Base-by-base conservation (phyloP, 352 stramenopile species). In the Pelagophyceae sp. region DNA sequence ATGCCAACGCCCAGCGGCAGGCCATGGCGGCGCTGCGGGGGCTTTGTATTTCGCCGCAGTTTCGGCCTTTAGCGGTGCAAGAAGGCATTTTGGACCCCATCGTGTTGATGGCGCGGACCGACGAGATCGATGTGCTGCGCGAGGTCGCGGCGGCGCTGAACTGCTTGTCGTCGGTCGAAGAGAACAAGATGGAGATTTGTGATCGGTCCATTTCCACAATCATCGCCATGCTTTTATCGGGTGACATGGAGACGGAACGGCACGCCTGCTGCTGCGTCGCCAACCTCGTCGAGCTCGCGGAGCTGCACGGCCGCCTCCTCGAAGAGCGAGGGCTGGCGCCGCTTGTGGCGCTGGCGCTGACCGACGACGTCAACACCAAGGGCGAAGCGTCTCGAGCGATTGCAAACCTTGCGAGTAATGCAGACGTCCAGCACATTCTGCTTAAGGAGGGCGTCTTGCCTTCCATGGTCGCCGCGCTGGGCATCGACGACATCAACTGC, bases 181-280 rank as follows among this genome's bases (percentile, higher is more conserved):
- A 97, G 82, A 98, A 97, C 84, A 98, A 98, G 82, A 87, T 94
- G 38, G 92, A 97, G 82, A 96, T 97, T 58, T 93, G 90, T 23
- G 91, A 97, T 78, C 88, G 94, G 72, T 87, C 91, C 31, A 87
- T 98, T 60, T 93, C 96, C 17, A 98, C 94, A 6, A 94, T 98
- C 76, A 96, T 98, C 51, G 93, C 89, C 27, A 90, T 98, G 83
- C 91, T 94, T 45, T 85, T 98, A 0, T 95, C 90, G 27, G 93
- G 91, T 2, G 94, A 98, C 80, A 82, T 83, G 60, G 80, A 89
- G 74, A 89, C 97, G 20, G 95, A 98, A 79, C 89, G 94, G 76
- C 94, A 97, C 77, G 88, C 92, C 5, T 96, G 92, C 80, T 96
- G 91, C 77, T 94, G 93, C 37, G 88, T 98, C 63, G 92, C 94